Evolutionary conservation across 2,329 filamentous ascomycete genomes (phyloP), one percentile per base, ranked within the genome.

Genomic region (Onygenales sp.): DNA sequence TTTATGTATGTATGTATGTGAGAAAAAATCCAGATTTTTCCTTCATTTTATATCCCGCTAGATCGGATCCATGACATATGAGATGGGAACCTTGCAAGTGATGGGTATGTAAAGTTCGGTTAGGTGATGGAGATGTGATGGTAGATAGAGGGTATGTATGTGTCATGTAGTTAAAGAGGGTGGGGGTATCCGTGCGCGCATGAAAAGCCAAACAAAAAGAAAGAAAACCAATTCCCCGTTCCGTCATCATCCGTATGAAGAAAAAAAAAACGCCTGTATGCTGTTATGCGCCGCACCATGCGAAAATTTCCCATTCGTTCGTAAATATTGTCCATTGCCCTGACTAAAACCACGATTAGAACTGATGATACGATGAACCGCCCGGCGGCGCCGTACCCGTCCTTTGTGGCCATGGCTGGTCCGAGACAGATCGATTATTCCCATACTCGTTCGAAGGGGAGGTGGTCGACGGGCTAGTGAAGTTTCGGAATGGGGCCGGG

Each of bases 391-490:
- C 60, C 36, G n/a, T 61, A 56, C 21, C 62, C 57, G 54, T 66
- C 64, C 6, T 56, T 42, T 44, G 45, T 10, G 34, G 42, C 27
- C 43, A 34, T 4, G 45, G 17, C 7, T 54, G 42, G 10, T 57
- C 56, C 1, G 60, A 52, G 46, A 36, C 46, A 6, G 63, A 59
- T 10, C 60, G 52, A 36, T 59, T 54, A 36, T 59, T 54, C 34
- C 58, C 55, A 39, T 62, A 58, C 57, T 62, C 62, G 10, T 52
- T 57, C 1, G 61, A 60, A 7, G 63, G 54, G 10, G 62, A 61
- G 1, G 52, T 55, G 6, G 59, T 58, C 31, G 61, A 55, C 2
- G 62, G 57, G 6, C 62, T 56, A 5, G 42, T 37, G 51, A 59
- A 62, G 11, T 58, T 53, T 6, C 57, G 58, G 27, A 61, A 60